Base-by-base conservation (phyloP, 192 early-diverging fungal species). In the Geosiphon pyriformis region DNA sequence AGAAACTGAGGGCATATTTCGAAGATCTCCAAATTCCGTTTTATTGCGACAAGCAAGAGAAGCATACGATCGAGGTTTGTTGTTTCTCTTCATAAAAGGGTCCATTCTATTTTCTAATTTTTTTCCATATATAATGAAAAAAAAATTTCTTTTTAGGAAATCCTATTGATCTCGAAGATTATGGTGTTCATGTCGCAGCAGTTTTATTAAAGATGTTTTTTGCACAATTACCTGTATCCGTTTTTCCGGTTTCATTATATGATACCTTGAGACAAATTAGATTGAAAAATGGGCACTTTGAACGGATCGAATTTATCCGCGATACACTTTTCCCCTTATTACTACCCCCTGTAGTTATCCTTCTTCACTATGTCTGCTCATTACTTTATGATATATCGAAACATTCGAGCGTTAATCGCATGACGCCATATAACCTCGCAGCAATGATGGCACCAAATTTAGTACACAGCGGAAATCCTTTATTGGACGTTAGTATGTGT, bases 381-480 rank as follows among this genome's bases (percentile, higher is more conserved):
- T 83, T 96, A 26, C 76, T 96, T 37, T 76, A 80, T 34, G 77
- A 86, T 18, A 84, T 94, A 29, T 83, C 91, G 23, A 77, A 82
- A 25, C 77, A 89, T 67, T 78, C 83, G 22, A 68, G 73, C 37
- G 67, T 69, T 1, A 98, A 95, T 82, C 80, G 85, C 61, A 98
- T 98, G 95, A 93, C 88, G 1, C 65, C 88, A 3, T 76, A 78
- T 32, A 93, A 91, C 72, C 76, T 95, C 50, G 88, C 91, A 0
- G 84, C 93, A 12, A 89, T 94, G 1, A 91, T 92, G 83, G 80
- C 91, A 4, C 93, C 94, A 4, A 98, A 94, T 65, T 79, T 98
- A 68, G 84, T 94, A 35, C 79, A 67, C 46, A 67, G 65, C 29
- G 65, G 65, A 6, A 56, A 54, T 46, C 65, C 65, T 20, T 22